Evolutionary conservation across 495 filamentous ascomycete species (phyloP), one percentile per base, ranked within the genome.

Genomic region (Lineolata rhizophorae): DNA sequence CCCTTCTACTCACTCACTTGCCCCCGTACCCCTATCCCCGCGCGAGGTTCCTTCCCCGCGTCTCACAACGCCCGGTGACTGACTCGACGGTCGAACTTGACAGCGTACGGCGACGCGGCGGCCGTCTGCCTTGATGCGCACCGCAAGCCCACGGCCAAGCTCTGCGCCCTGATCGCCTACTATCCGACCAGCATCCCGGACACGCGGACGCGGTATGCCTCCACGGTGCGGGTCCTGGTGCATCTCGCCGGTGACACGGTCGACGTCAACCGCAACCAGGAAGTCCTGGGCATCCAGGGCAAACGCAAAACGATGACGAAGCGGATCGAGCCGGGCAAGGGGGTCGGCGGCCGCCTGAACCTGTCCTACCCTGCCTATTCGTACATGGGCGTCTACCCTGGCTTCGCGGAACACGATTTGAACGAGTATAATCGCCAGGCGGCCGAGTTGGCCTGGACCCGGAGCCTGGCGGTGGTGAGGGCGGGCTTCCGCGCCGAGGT

Each of bases 271-370:
- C 27, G 38, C 11, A 51, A 41, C 38, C 51, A 61, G 0, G 62
- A 66, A 27, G 56, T 67, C n/a, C 54, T 76, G 0, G 72, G 72
- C 0, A 55, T 76, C 18, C 70, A 76, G 38, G 68, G 66, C 2
- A 75, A 72, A 52, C 50, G 53, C 11, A 57, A 58, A 14, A 54
- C 49, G 1, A 50, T 45, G 13, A 61, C 53, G 9, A 57, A 58
- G 29, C 56, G 45, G 1, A 46, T 72, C 20, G 57, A 60, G n/a
- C 52, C 57, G 0, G 67, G 65, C 3, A 54, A 62, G 3, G 69
- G 67, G 5, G 57, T 58, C 2, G 62, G 67, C 14, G 65, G 53
- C 19, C 30, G 40, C 27, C 44, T 51, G 29, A 59, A 54, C 38
- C 49, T 58, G n/a, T 40, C 48, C 24, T 65, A 56, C 35, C 42